These are phyloP conservation scores for Beauveria brongniartii DNA, from an alignment of 2,329 filamentous ascomycete genomes.

Conservation along the genomic window DNA sequence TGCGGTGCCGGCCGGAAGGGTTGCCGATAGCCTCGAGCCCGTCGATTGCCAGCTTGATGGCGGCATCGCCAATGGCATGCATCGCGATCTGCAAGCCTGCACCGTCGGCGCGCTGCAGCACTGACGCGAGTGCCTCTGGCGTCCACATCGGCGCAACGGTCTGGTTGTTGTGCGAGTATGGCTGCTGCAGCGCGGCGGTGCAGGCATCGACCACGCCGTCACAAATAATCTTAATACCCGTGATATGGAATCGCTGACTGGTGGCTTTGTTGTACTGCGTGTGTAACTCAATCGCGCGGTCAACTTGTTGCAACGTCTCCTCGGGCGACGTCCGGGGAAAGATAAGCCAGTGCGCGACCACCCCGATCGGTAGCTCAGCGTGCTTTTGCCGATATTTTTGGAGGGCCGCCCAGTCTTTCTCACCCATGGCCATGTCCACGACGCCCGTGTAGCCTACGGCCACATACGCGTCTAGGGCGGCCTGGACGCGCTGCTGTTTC, in stretches of 20 bases:
- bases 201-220: constrained; percentile 58
- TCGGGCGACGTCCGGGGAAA: constrained; percentile 26
- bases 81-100: constrained; percentile 41
- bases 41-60: constrained; percentile 48
- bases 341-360: constrained; percentile 44
- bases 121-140: constrained; percentile 40
- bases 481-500: constrained; percentile 31
- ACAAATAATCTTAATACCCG: constrained; percentile 55
- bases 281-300: constrained; percentile 35
- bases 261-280: constrained; percentile 20
- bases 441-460: constrained; percentile 39
- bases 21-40: constrained; percentile 34
- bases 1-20: constrained; percentile 45
- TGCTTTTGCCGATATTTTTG: constrained; percentile 26
- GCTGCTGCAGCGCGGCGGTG: constrained; percentile 49
- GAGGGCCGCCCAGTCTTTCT: constrained; percentile 36
- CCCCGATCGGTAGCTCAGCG: constrained; percentile 28
- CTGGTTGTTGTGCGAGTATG: constrained; percentile 41
- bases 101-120: constrained; percentile 43
- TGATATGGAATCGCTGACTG: constrained; percentile 37
- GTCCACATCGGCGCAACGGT: constrained; percentile 46
- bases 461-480: constrained; percentile 37
- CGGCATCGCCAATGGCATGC: constrained; percentile 23
- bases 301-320: constrained; percentile 31
- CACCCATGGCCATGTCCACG: constrained; percentile 48